These are phyloP conservation scores for Xanthoconium stramineum DNA, from an alignment of 768 basidiomycete species.

Conservation along the genomic window DNA sequence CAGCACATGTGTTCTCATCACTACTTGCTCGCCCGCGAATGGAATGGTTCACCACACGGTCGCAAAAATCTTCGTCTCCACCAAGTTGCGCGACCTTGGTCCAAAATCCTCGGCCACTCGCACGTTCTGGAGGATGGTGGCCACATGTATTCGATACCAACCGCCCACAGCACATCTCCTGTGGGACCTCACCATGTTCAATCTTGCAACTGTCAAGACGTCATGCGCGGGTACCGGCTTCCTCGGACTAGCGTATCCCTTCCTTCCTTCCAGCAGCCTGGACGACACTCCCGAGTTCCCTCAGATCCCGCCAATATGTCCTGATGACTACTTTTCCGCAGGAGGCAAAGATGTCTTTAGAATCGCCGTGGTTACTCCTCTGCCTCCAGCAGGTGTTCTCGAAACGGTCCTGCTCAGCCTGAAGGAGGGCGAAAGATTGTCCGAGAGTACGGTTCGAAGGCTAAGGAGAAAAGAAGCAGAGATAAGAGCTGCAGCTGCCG, in stretches of 20 bases:
- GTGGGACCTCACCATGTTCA: conserved; percentile 20
- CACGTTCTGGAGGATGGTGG: conserved; percentile 26
- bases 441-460: conserved; percentile 25
- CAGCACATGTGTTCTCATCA: conserved; percentile 26
- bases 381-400: conserved; percentile 19
- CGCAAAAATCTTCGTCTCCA: conserved; percentile 25
- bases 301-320: conserved; percentile 16
- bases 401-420: conserved; percentile 20
- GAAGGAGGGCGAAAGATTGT: conserved; percentile 22
- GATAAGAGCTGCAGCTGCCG: conserved; percentile 16
- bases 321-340: background rate
- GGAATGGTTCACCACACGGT: conserved; percentile 29
- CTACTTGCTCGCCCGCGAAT: conserved; percentile 22
- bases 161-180: conserved; percentile 20
- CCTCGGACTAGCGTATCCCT: conserved; percentile 17
- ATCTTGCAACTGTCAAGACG: conserved; percentile 22
- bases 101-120: conserved; percentile 22
- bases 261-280: background rate
- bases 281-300: conserved; percentile 23
- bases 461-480: conserved; percentile 25
- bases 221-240: conserved; percentile 22
- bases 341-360: conserved; percentile 5
- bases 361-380: conserved; percentile 19
- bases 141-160: conserved; percentile 23
- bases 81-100: conserved; percentile 24